Evolutionary conservation across 2,329 filamentous ascomycete genomes (phyloP).

Genomic region (Nakataea oryzae): DNA sequence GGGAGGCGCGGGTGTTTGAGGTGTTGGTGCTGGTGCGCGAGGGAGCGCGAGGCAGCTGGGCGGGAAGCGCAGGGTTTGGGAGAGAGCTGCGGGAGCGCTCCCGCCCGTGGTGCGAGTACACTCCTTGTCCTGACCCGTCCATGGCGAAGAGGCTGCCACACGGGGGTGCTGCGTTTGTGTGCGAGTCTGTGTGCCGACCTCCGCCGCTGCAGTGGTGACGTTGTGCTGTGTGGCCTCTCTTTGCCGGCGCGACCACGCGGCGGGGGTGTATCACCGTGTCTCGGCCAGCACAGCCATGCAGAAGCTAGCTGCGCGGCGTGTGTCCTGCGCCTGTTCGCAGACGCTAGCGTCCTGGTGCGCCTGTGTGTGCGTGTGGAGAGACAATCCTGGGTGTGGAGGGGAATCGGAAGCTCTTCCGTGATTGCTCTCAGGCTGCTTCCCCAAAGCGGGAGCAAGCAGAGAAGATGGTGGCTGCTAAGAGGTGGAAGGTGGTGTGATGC

Average conservation of each 20-base stretch:
- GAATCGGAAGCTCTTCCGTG: background rate
- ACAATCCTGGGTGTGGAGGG: background rate
- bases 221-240: background rate
- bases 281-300: background rate
- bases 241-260: background rate
- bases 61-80: background rate
- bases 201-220: background rate
- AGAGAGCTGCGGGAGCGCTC: constrained; percentile 6
- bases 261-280: background rate
- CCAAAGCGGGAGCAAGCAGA: background rate
- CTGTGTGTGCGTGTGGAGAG: background rate
- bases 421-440: background rate
- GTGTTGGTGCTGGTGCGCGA: constrained; percentile 36
- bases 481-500: background rate
- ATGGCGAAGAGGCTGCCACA: background rate
- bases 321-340: background rate
- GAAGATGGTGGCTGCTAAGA: background rate
- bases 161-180: background rate
- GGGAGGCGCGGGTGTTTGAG: constrained; percentile 27
- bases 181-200: background rate
- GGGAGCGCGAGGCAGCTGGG: constrained; percentile 26
- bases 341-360: background rate
- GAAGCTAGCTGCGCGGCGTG: background rate
- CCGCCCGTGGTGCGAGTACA: background rate
- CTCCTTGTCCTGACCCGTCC: background rate